Conservation (phyloP, 163 green algal species). For the Coccomyxa subellipsoidea region DNA sequence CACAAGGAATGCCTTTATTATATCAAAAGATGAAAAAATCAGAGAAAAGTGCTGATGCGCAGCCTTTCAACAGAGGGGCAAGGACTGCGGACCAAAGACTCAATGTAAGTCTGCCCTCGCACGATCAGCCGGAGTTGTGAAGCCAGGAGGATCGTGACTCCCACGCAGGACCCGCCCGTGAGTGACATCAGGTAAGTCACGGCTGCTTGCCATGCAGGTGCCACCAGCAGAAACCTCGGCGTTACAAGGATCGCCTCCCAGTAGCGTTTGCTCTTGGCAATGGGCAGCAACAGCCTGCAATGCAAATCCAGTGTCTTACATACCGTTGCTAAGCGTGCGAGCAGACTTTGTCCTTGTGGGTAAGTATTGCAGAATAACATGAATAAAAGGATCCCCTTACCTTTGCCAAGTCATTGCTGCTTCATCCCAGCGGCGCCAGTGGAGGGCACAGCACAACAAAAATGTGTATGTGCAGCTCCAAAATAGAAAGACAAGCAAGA, state of each 20-base stretch:
- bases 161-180: background rate
- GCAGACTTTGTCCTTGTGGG: background rate
- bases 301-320: background rate
- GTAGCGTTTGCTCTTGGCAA: background rate
- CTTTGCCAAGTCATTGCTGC: background rate
- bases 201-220: background rate
- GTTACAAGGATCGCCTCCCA: background rate
- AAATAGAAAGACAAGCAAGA: conserved; percentile 32
- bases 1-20: too few relatives aligned
- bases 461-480: background rate
- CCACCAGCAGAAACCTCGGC: background rate
- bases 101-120: background rate
- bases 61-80: too few relatives aligned
- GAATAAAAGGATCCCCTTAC: background rate
- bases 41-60: background rate
- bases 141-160: background rate
- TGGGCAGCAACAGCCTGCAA: background rate
- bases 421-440: background rate
- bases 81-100: background rate
- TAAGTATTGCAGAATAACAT: background rate
- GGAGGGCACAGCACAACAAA: background rate
- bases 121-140: background rate
- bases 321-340: background rate
- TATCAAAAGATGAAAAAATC: too few relatives aligned
- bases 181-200: background rate